Percentiles rank a stretch among this genome's conserved stretches.
Conservation (phyloP, 768 basidiomycete genomes). For the Boletus eberwhitei region DNA sequence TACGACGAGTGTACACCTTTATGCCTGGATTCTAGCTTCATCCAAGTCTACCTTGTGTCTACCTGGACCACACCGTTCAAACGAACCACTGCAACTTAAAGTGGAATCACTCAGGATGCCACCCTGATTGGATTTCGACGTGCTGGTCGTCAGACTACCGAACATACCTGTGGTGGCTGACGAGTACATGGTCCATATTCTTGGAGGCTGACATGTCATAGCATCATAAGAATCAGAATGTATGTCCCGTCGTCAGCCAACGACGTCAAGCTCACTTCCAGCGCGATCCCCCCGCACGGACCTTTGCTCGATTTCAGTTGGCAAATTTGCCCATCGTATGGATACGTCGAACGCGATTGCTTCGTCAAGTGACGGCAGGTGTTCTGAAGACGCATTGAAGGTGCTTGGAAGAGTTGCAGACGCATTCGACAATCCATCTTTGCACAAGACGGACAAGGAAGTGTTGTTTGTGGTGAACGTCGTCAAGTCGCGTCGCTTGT, state of each 20-base stretch:
- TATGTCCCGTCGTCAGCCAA: constrained; percentile 6
- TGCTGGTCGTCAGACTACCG: neutral
- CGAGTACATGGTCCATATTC: neutral
- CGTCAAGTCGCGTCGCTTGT: constrained; percentile 21
- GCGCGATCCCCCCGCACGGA: neutral
- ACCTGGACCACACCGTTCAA: too few species aligned
- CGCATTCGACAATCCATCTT: constrained; percentile 27
- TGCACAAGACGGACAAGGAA: constrained; percentile 18
- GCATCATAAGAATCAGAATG: neutral
- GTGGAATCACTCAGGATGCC: too few species aligned
- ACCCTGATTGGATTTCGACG: too few species aligned
- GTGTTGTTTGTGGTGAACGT: constrained; percentile 20
- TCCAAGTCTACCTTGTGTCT: too few species aligned
- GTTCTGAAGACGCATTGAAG: constrained; percentile 16
- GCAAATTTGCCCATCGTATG: constrained; percentile 2
- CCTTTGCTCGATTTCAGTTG: neutral
- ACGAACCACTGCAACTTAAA: too few species aligned
- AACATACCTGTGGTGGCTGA: constrained; percentile 5
- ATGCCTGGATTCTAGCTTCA: too few species aligned
- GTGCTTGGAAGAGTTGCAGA: constrained; percentile 29
- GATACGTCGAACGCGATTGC: neutral
- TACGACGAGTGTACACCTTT: too few species aligned
- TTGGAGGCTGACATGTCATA: constrained; percentile 17
- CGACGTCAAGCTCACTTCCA: neutral
- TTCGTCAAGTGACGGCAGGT: neutral